These are phyloP conservation scores for Trichoderma orchidacearum DNA, from an alignment of 495 filamentous ascomycete genomes.

Conservation along the genomic window DNA sequence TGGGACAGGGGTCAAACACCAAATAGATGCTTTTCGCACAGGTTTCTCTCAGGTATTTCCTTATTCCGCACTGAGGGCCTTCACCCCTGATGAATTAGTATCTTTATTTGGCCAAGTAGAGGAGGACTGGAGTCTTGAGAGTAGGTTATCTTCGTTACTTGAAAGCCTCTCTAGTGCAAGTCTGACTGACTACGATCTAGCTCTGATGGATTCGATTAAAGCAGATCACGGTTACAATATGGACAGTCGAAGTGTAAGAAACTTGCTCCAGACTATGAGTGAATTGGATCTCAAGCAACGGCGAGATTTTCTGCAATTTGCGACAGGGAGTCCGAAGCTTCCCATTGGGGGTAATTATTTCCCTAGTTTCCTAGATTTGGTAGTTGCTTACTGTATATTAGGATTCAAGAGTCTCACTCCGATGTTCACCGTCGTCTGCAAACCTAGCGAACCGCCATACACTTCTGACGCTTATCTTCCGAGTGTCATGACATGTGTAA, in stretches of 20 bases:
- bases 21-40: constrained; percentile 79
- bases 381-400: constrained; percentile 23
- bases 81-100: constrained; percentile 93
- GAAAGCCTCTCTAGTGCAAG: not conserved
- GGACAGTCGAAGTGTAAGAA: constrained; percentile 93
- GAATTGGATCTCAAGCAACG: constrained; percentile 62
- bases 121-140: constrained; percentile 96
- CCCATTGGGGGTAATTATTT: constrained; percentile 79
- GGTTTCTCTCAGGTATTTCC: constrained; percentile 97
- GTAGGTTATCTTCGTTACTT: constrained; percentile 36
- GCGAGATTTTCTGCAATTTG: constrained; percentile 94
- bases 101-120: constrained; percentile 90
- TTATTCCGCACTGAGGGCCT: constrained; percentile 80
- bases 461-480: constrained; percentile 94
- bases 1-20: constrained; percentile 70
- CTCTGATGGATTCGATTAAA: constrained; percentile 96
- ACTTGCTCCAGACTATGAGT: constrained; percentile 91
- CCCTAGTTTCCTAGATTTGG: not conserved
- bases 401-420: constrained; percentile 95
- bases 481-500: constrained; percentile 99
- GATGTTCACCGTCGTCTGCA: constrained; percentile 98
- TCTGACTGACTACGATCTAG: constrained; percentile 28
- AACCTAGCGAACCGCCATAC: constrained; percentile 88
- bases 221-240: constrained; percentile 99
- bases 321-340: constrained; percentile 95